Conservation (phyloP, 129 eudicot genomes). For the Ambrosia trifida region DNA sequence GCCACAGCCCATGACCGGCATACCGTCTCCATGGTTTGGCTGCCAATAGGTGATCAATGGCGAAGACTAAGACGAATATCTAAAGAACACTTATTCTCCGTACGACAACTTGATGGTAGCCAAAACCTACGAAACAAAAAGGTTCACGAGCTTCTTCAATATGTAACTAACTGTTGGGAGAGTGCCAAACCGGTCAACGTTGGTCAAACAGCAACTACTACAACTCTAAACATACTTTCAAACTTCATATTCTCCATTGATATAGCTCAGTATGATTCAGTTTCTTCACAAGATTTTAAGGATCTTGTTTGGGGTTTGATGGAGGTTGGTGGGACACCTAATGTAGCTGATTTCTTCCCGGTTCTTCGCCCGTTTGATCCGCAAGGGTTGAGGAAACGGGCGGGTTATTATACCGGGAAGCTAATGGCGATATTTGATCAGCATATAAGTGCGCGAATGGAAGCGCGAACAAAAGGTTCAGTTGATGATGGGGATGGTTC, state of each 20-base stretch:
- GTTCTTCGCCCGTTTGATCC: slow-evolving; percentile 32
- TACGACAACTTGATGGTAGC: slow-evolving; percentile 33
- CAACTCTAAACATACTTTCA: slow-evolving; percentile 35
- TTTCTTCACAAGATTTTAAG: slow-evolving; percentile 30
- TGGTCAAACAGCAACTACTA: slow-evolving; percentile 31
- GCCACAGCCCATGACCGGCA: slow-evolving; percentile 9
- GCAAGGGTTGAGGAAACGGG: slow-evolving; percentile 11
- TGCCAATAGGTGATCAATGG: slow-evolving; percentile 31
- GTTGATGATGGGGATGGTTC: neutral
- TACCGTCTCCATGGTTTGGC: slow-evolving; percentile 25
- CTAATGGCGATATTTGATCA: slow-evolving; percentile 28
- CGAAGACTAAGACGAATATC: slow-evolving; percentile 23
- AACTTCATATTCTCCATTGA: slow-evolving; percentile 38
- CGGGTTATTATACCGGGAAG: slow-evolving; percentile 1
- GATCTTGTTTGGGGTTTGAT: slow-evolving; percentile 24
- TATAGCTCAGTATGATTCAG: slow-evolving; percentile 26
- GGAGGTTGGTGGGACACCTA: slow-evolving; percentile 35
- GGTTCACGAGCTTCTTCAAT: slow-evolving; percentile 34
- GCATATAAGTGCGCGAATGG: slow-evolving; percentile 14
- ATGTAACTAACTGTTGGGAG: slow-evolving; percentile 5
- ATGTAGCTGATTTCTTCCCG: slow-evolving; percentile 32
- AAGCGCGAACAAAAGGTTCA: slow-evolving; percentile 5
- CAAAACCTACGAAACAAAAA: slow-evolving; percentile 25
- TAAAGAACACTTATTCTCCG: slow-evolving; percentile 28
- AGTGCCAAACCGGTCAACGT: slow-evolving; percentile 21